Evolutionary conservation across 202 grass and related monocot species (phyloP), one percentile per base, ranked within the genome.

Genomic region (Setaria viridis): DNA sequence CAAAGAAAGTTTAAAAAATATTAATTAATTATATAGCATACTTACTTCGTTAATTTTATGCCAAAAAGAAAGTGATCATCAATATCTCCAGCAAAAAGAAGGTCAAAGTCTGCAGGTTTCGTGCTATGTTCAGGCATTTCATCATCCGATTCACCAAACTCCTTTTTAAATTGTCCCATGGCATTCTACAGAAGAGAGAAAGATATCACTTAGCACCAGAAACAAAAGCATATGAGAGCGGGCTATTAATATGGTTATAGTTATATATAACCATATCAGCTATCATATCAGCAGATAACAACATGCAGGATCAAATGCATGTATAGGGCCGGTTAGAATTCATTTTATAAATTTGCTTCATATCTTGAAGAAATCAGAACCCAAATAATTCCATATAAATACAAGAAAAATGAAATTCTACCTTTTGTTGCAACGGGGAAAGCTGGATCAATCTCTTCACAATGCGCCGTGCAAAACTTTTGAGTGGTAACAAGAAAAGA

Each of bases 1-100:
- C 2, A 79, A 42, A 56, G 11, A 1, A 79, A 67, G 7, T 41
- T 42, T 12, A 33, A 33, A 16, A 82, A 20, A 20, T 71, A 32
- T 59, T 21, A 42, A 62, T 33, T 25, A 47, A 73, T n/a, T 15
- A 64, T 20, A 9, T 63, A 80, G 43, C 37, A 73, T 72, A 88
- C 76, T 77, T 90, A 94, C 96, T 95, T 98, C 9, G 96, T 98
- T 81, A 92, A 94, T 83, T 98, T 98, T 89, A 98, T 89, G 29
- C 96, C 96, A 85, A 98, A 89, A 79, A 95, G 79, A 66, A 98
- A 98, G 83, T 95, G 84, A 46, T 98, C 96, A 42, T 91, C 91
- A 54, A 82, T 91, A 79, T 98, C 94, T 56, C 96, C 96, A 83
- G 86, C 68, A 74, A 98, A 95, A 68, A 98, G 81, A 83, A 67